These are phyloP conservation scores for Diaporthe nobilis DNA, from an alignment of 2,329 filamentous ascomycete species.

Conservation along the genomic window DNA sequence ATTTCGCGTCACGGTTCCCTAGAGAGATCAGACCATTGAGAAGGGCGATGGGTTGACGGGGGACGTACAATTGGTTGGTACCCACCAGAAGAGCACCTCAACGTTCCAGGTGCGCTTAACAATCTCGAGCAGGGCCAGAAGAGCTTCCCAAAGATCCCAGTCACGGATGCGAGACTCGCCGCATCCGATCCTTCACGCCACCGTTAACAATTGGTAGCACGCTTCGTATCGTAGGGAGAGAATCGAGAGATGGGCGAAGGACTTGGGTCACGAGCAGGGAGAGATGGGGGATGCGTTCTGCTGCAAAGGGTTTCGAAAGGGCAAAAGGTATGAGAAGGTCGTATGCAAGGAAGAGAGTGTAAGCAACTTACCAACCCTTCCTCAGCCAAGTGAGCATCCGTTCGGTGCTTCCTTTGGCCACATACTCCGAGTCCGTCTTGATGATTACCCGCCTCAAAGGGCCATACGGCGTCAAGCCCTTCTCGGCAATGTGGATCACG, in stretches of 20 bases:
- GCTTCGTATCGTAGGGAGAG: not conserved
- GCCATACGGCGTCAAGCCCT: not conserved
- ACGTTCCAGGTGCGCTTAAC: not conserved
- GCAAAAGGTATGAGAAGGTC: no score
- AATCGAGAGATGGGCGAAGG: no score
- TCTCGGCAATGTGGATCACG: not conserved
- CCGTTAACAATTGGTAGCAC: not conserved
- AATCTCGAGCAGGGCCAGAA: not conserved
- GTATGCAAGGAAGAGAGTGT: fast-evolving
- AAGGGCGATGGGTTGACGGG: not conserved
- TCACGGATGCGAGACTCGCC: conserved; percentile 14
- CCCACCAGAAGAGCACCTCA: conserved; percentile 34
- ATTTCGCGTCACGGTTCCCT: conserved; percentile 16
- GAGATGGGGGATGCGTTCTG: no score
- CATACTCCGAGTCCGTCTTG: conserved; percentile 34
- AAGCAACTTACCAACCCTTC: not conserved
- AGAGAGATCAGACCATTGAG: not conserved
- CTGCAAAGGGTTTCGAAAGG: not conserved
- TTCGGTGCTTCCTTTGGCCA: not conserved
- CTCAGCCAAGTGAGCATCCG: not conserved
- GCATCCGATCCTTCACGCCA: not conserved
- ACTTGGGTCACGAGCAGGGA: not conserved
- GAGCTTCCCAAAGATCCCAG: conserved; percentile 15
- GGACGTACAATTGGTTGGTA: not conserved
- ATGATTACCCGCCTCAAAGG: conserved; percentile 6